Evolutionary conservation across 2,329 filamentous ascomycete genomes (phyloP).

Genomic region (Nemania sp.): DNA sequence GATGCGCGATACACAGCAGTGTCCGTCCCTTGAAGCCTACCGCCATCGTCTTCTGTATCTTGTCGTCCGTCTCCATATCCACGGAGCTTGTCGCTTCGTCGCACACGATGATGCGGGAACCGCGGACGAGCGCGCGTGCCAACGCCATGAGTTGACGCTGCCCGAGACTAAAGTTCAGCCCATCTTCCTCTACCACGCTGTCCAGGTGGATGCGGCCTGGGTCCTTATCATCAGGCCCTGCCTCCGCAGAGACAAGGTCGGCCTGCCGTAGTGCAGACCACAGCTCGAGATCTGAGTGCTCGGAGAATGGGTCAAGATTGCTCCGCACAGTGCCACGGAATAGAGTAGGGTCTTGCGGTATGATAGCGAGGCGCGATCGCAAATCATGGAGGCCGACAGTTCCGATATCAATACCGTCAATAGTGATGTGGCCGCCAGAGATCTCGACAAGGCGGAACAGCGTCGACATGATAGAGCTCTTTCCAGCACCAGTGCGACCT

Average conservation of each 20-base stretch:
- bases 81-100: slow-evolving; percentile 94
- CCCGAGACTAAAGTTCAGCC: slow-evolving; percentile 92
- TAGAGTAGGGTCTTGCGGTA: slow-evolving; percentile 82
- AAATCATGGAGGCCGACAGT: slow-evolving; percentile 76
- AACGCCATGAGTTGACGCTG: slow-evolving; percentile 96
- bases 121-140: slow-evolving; percentile 84
- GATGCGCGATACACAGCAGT: slow-evolving; percentile 88
- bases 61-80: slow-evolving; percentile 95
- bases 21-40: slow-evolving; percentile 85
- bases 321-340: slow-evolving; percentile 80
- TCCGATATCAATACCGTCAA: slow-evolving; percentile 71
- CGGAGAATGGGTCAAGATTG: slow-evolving; percentile 80
- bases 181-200: slow-evolving; percentile 86
- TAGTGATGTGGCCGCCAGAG: slow-evolving; percentile 63
- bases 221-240: slow-evolving; percentile 47
- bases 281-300: slow-evolving; percentile 76
- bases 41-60: slow-evolving; percentile 90
- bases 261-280: slow-evolving; percentile 80
- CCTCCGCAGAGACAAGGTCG: slow-evolving; percentile 66
- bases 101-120: slow-evolving; percentile 90
- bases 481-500: slow-evolving; percentile 80
- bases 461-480: slow-evolving; percentile 82
- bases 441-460: slow-evolving; percentile 77
- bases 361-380: slow-evolving; percentile 77
- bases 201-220: slow-evolving; percentile 75